Evolutionary conservation across 768 basidiomycete species (phyloP).

Genomic region (Boletus sp.): DNA sequence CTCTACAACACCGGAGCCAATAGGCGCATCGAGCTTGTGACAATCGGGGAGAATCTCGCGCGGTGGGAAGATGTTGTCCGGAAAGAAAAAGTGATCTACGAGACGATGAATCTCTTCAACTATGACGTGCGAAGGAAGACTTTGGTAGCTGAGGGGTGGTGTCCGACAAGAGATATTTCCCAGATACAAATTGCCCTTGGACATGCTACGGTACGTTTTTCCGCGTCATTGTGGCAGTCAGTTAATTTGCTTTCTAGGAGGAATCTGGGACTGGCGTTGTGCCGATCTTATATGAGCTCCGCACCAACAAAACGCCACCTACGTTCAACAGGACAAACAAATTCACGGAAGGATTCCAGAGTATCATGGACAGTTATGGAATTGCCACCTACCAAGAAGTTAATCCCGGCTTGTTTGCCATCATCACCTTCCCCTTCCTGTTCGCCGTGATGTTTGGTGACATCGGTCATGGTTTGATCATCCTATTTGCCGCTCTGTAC

Average conservation of each 20-base stretch:
- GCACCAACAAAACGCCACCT: conserved; percentile 87
- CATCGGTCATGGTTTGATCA: conserved; percentile 91
- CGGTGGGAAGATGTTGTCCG: conserved; percentile 93
- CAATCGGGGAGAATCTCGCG: conserved; percentile 77
- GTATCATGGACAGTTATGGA: conserved; percentile 98
- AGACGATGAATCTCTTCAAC: conserved; percentile 93
- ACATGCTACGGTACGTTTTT: conserved; percentile 69
- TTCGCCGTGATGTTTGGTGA: conserved; percentile 99
- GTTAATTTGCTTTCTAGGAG: conserved; percentile 43
- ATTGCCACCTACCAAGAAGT: conserved; percentile 93
- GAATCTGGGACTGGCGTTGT: conserved; percentile 90
- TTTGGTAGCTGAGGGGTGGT: conserved; percentile 96
- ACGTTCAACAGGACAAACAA: conserved; percentile 94
- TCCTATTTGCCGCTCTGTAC: conserved; percentile 66
- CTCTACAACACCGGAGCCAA: conserved; percentile 86
- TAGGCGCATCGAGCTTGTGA: conserved; percentile 77
- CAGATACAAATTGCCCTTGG: conserved; percentile 83
- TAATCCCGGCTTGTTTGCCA: conserved; percentile 92
- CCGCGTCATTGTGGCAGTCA: not conserved
- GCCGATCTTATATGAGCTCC: conserved; percentile 87
- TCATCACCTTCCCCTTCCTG: conserved; percentile 94
- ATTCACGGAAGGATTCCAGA: conserved; percentile 95
- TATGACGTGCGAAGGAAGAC: conserved; percentile 94
- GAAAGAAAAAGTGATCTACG: conserved; percentile 95
- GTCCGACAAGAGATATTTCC: conserved; percentile 87